These are phyloP conservation scores for Puccinia coronata DNA, from an alignment of 1,284 basidiomycete species.

Conservation along the genomic window DNA sequence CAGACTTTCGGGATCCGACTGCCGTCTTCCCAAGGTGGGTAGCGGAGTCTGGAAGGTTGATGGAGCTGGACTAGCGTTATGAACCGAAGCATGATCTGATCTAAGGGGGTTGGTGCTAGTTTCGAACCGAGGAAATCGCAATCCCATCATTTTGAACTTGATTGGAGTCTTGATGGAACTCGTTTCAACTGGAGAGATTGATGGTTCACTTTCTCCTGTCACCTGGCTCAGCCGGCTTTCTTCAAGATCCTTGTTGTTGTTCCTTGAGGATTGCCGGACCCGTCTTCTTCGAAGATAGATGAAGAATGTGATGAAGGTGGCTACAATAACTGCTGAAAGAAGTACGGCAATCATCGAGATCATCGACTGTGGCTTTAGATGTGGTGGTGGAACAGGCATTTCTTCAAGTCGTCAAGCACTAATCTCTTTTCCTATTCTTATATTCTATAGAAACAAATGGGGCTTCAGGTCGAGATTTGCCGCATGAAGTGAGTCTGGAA, in stretches of 20 bases:
- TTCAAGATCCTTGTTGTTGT: not conserved
- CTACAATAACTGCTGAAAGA: not conserved
- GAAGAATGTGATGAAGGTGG: not conserved
- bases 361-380: not conserved
- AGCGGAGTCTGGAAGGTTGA: not conserved
- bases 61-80: not conserved
- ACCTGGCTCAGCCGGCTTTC: slow-evolving; percentile 3
- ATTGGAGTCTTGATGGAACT: not conserved
- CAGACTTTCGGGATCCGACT: not conserved
- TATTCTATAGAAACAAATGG: not conserved
- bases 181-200: not conserved
- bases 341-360: not conserved
- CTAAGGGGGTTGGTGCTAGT: not conserved
- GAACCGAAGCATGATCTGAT: slow-evolving; percentile 16
- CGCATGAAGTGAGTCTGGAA: slow-evolving; percentile 5
- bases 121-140: slow-evolving; percentile 6
- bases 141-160: not conserved
- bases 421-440: not conserved
- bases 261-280: not conserved
- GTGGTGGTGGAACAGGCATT: slow-evolving; percentile 5
- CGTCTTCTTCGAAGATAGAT: not conserved
- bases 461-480: not conserved
- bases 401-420: not conserved
- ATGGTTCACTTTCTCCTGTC: not conserved
- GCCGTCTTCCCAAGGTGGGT: not conserved